Conservation (phyloP, 768 basidiomycete species). For the Collybia nuda region DNA sequence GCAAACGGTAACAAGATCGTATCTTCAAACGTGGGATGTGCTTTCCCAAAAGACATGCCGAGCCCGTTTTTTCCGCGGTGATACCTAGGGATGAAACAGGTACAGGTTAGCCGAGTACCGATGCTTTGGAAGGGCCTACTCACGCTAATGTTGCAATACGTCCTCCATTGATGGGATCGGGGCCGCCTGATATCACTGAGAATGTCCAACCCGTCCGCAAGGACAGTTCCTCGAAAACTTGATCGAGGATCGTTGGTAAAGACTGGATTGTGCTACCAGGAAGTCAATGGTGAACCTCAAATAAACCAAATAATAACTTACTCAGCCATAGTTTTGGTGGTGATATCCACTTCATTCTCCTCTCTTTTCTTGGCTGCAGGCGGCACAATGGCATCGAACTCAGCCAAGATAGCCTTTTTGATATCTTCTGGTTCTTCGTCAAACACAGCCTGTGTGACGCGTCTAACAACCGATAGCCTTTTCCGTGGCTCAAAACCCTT, state of each 20-base stretch:
- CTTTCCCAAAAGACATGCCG: neutral
- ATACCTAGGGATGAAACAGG: neutral
- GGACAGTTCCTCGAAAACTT: neutral
- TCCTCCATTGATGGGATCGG: neutral
- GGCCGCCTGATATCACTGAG: constrained; percentile 1
- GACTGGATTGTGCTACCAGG: neutral
- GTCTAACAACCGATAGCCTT: no score
- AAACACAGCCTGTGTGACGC: no score
- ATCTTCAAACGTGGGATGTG: neutral
- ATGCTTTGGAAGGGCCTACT: neutral
- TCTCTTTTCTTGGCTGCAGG: no score
- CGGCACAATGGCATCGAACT: no score
- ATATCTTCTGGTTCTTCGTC: no score
- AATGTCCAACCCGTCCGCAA: neutral
- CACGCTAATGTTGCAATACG: neutral
- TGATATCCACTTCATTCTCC: no score
- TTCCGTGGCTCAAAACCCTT: neutral
- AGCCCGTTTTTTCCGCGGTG: constrained; percentile 1
- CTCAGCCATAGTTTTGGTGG: no score
- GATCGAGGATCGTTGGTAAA: neutral
- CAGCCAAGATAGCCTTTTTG: no score
- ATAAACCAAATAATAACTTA: no score
- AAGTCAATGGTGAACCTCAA: no score
- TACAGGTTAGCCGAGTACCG: neutral
- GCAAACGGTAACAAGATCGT: constrained; percentile 3